A percentile compares a stretch with the other conserved stretches of the same genome.
phyloP scores from a whole-genome alignment of 768 basidiomycete genomes.

The Pleurotus eryngii region DNA sequence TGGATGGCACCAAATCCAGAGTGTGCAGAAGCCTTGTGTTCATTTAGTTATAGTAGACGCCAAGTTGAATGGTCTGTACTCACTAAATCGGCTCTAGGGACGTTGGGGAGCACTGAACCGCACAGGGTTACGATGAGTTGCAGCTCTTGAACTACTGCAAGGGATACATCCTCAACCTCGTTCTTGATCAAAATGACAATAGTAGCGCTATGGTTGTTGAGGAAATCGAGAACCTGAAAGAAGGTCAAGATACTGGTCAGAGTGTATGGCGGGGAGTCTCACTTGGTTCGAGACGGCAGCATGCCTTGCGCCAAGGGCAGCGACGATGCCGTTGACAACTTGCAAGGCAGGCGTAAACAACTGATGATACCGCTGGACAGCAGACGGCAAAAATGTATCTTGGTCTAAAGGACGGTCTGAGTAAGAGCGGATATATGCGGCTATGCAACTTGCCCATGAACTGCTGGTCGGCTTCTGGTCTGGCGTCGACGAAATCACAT shows the following conservation, averaged over 20 bases:
- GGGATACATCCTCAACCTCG: conserved; percentile 55
- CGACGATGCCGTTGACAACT: conserved; percentile 70
- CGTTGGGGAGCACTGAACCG: conserved; percentile 61
- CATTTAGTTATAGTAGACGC: not conserved
- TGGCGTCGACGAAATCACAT: conserved; percentile 84
- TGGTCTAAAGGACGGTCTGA: conserved; percentile 45
- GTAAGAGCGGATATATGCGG: not conserved
- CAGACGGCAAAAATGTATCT: conserved; percentile 84
- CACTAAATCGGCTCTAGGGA: conserved; percentile 79
- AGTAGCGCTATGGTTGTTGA: conserved; percentile 80
- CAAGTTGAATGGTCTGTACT: conserved; percentile 22
- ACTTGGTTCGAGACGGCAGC: conserved; percentile 70
- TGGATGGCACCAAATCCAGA: conserved; percentile 88
- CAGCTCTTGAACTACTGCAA: conserved; percentile 73
- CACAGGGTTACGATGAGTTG: conserved; percentile 76
- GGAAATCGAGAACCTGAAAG: conserved; percentile 70
- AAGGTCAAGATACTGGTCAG: not conserved
- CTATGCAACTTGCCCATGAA: conserved; percentile 60
- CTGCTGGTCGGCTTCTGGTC: conserved; percentile 79
- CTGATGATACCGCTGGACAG: conserved; percentile 88
- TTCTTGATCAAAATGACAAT: conserved; percentile 81
- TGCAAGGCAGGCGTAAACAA: conserved; percentile 85
- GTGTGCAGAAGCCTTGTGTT: conserved; percentile 48
- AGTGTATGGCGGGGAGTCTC: conserved; percentile 9
- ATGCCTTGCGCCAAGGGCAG: conserved; percentile 72